phyloP scores from a whole-genome alignment of 352 stramenopile genomes.

The Phytophthora pini region DNA sequence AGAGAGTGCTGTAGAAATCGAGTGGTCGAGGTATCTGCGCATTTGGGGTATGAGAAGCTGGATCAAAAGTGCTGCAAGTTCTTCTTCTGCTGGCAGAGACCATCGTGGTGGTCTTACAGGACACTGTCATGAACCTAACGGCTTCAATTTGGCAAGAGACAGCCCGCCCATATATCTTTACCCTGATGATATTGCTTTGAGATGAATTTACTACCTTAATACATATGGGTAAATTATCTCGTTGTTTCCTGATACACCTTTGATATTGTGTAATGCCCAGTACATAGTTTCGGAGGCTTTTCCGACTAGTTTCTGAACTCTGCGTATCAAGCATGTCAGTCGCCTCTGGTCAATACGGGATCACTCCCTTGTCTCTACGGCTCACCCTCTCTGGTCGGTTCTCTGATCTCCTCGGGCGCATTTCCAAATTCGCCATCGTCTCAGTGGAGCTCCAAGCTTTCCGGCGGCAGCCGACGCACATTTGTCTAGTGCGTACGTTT shows the following conservation, averaged over 20 bases:
- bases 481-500: constrained; percentile 5
- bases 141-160: constrained; percentile 22
- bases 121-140: constrained; percentile 21
- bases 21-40: background rate
- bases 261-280: background rate
- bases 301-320: constrained; percentile 20
- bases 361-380: constrained; percentile 24
- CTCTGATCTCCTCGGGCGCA: constrained; percentile 23
- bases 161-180: constrained; percentile 1
- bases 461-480: constrained; percentile 2
- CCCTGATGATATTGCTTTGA: background rate
- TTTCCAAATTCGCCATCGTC: constrained; percentile 14
- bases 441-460: background rate
- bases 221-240: background rate
- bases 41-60: constrained; percentile 6
- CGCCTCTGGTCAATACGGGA: constrained; percentile 13
- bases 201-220: too few species aligned
- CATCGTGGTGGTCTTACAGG: constrained; percentile 17
- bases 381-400: constrained; percentile 33
- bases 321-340: constrained; percentile 13
- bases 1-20: background rate
- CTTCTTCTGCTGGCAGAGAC: background rate
- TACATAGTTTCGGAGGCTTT: background rate
- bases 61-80: background rate
- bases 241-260: background rate